A percentile compares a stretch with the other conserved stretches of the same genome.
phyloP scores from a whole-genome alignment of 768 basidiomycete species.

The Chlorophyllum brunneum region DNA sequence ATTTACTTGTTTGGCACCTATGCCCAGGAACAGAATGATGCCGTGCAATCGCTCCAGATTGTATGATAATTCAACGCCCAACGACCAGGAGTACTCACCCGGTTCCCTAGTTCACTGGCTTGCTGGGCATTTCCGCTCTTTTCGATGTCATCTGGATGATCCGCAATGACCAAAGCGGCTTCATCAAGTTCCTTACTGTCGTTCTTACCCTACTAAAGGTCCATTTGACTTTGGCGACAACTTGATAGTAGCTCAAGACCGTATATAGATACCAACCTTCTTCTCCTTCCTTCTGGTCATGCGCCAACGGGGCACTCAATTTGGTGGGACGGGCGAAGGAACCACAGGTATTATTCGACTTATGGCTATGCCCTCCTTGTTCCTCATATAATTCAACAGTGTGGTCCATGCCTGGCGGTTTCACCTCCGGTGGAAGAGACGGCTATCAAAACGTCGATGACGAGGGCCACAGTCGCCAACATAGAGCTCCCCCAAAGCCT shows the following conservation, averaged over 20 bases:
- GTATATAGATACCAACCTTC: slow-evolving; percentile 55
- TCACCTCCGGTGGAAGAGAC: slow-evolving; percentile 49
- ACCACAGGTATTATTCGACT: slow-evolving; percentile 44
- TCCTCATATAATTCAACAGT: slow-evolving; percentile 34
- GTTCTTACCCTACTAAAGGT: slow-evolving; percentile 61
- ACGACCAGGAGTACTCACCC: slow-evolving; percentile 4
- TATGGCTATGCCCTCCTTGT: slow-evolving; percentile 5
- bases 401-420: slow-evolving; percentile 78
- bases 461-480: slow-evolving; percentile 30
- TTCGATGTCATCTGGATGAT: slow-evolving; percentile 74
- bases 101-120: slow-evolving; percentile 52
- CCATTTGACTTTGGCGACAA: neutral
- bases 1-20: slow-evolving; percentile 77
- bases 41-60: slow-evolving; percentile 56
- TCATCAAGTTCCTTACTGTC: slow-evolving; percentile 53
- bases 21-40: slow-evolving; percentile 66
- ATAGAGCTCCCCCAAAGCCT: slow-evolving; percentile 23
- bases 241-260: neutral
- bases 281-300: slow-evolving; percentile 46
- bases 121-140: slow-evolving; percentile 57
- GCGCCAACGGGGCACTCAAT: slow-evolving; percentile 55
- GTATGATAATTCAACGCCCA: slow-evolving; percentile 32
- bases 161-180: slow-evolving; percentile 48
- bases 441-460: slow-evolving; percentile 66
- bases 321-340: slow-evolving; percentile 44